phyloP scores from a whole-genome alignment of 495 filamentous ascomycete species.

The Chaetomidium leptoderma region DNA sequence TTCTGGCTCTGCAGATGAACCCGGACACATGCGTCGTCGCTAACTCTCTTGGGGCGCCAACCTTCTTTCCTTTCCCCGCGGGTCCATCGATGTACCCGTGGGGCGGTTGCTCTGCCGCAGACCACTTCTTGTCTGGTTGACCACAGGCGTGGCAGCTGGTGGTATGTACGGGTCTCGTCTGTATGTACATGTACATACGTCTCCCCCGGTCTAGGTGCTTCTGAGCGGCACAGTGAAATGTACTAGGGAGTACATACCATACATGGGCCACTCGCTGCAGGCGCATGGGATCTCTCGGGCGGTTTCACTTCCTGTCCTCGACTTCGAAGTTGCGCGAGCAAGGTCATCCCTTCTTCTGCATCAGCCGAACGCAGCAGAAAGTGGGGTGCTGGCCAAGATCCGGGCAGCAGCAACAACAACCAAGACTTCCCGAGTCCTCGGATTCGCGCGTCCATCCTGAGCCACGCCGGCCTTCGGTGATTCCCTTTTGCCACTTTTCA shows the following conservation, averaged over 20 bases:
- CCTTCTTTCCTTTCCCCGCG: constrained; percentile 21
- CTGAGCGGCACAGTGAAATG: no score
- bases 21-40: constrained; percentile 12
- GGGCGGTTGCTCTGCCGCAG: constrained; percentile 31
- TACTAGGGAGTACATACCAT: no score
- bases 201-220: no score
- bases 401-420: constrained; percentile 7
- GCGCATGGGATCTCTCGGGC: neutral
- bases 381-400: constrained; percentile 33
- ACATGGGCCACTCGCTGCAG: no score
- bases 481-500: constrained; percentile 41
- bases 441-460: neutral
- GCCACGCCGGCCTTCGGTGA: neutral
- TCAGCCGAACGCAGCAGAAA: constrained; percentile 21
- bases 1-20: neutral
- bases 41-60: neutral
- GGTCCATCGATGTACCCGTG: constrained; percentile 39
- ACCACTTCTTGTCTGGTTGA: constrained; percentile 23
- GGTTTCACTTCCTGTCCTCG: constrained; percentile 15
- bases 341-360: constrained; percentile 37
- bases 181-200: no score
- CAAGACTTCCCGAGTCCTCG: neutral
- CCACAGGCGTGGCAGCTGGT: constrained; percentile 25
- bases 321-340: constrained; percentile 27
- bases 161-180: constrained; percentile 35